phyloP scores from a whole-genome alignment of 495 filamentous ascomycete genomes.

The Staphylotrichum longicolle region DNA sequence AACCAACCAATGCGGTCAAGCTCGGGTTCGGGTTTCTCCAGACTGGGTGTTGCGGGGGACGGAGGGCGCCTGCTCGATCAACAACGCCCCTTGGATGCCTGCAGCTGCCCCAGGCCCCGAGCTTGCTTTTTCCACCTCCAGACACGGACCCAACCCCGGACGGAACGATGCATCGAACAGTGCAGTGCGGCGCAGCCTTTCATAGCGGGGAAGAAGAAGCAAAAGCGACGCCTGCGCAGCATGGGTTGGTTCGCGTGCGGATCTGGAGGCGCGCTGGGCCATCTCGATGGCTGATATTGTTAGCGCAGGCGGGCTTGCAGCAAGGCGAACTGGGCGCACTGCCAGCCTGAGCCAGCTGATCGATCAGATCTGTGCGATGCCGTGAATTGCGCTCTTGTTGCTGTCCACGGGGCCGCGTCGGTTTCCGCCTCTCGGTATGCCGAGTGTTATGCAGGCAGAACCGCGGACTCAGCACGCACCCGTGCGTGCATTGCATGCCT shows the following conservation, averaged over 20 bases:
- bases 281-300: too few species aligned
- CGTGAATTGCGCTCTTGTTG: too few species aligned
- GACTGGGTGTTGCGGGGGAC: neutral
- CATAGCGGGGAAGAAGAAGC: neutral
- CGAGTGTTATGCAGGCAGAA: neutral
- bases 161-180: neutral
- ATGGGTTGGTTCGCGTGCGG: neutral
- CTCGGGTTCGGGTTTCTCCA: neutral
- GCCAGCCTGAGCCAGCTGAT: conserved; percentile 1
- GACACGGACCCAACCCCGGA: too few species aligned
- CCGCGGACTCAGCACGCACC: neutral
- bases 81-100: conserved; percentile 12
- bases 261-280: too few species aligned
- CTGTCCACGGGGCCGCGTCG: neutral
- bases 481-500: too few species aligned
- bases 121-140: too few species aligned
- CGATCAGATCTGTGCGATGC: too few species aligned
- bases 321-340: neutral
- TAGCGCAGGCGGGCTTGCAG: neutral
- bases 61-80: conserved; percentile 1
- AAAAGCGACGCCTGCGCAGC: too few species aligned
- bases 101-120: neutral
- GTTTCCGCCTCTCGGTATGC: neutral
- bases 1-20: neutral
- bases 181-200: neutral